Evolutionary conservation across 305 asterid genomes (phyloP).

Genomic region (Fraxinus platypoda): DNA sequence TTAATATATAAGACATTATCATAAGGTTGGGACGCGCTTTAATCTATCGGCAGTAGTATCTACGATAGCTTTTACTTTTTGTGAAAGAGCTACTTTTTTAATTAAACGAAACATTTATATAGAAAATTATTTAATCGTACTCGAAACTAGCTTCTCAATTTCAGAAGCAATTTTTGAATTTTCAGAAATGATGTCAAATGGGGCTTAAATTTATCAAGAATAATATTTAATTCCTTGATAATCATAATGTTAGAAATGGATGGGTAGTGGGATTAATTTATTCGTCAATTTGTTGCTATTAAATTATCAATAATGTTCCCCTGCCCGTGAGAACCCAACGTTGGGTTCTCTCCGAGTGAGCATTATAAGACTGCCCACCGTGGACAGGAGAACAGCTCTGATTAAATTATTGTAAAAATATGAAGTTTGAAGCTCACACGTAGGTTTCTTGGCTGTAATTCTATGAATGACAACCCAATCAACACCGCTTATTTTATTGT

Average conservation of each 20-base stretch:
- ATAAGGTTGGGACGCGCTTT: background rate
- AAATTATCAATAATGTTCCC: no score
- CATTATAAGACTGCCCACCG: no score
- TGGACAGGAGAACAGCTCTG: no score
- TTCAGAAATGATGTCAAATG: background rate
- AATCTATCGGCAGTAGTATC: background rate
- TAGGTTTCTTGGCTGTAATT: slow-evolving; percentile 28
- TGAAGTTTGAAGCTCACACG: slow-evolving; percentile 23
- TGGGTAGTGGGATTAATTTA: slow-evolving; percentile 42
- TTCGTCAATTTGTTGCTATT: slow-evolving; percentile 17
- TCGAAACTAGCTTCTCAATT: background rate
- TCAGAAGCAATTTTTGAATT: background rate
- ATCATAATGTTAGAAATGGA: slow-evolving; percentile 31
- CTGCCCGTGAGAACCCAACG: no score
- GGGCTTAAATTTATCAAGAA: background rate
- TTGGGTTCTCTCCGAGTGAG: no score
- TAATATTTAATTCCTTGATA: background rate
- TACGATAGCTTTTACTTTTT: no score
- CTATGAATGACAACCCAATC: slow-evolving; percentile 52
- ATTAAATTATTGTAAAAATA: background rate
- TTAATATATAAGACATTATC: background rate
- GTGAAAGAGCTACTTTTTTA: background rate
- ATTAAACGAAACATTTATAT: background rate
- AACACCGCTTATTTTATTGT: slow-evolving; percentile 36
- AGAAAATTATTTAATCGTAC: background rate